phyloP scores from a whole-genome alignment of 2,329 filamentous ascomycete genomes.

The Pleurostoma richardsiae region DNA sequence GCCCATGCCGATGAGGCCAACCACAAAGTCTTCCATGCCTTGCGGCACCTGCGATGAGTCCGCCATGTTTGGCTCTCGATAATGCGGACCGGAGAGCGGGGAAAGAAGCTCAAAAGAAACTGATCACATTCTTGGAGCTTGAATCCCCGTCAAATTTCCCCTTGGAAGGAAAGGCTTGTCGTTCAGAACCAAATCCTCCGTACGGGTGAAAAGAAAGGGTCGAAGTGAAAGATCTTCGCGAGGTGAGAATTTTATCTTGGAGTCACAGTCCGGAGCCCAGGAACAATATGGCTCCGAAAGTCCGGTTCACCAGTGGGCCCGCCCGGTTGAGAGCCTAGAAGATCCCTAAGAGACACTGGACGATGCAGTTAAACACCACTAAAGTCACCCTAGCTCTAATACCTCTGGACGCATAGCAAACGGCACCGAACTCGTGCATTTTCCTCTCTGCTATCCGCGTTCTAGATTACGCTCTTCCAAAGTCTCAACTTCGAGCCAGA shows the following conservation, averaged over 20 bases:
- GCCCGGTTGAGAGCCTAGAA: too few species aligned
- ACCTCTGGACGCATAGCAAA: too few species aligned
- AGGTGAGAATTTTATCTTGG: background rate
- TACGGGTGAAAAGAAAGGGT: background rate
- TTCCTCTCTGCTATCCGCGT: background rate
- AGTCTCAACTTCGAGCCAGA: too few species aligned
- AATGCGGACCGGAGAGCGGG: slow-evolving; percentile 6
- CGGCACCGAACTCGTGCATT: background rate
- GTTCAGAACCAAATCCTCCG: background rate
- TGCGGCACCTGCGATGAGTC: slow-evolving; percentile 21
- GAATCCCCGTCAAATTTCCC: background rate
- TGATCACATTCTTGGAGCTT: slow-evolving; percentile 11
- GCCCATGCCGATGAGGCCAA: slow-evolving; percentile 98
- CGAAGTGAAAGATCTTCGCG: background rate
- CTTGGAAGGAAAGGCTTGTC: background rate
- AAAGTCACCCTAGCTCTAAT: too few species aligned
- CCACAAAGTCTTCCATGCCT: slow-evolving; percentile 63
- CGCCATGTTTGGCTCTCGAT: slow-evolving; percentile 14
- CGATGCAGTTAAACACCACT: too few species aligned
- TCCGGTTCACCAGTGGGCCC: too few species aligned
- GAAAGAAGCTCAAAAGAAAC: slow-evolving; percentile 11
- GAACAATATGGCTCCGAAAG: too few species aligned
- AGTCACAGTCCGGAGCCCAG: background rate
- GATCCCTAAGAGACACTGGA: too few species aligned
- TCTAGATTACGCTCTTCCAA: too few species aligned